phyloP scores from a whole-genome alignment of 2,329 filamentous ascomycete species.

The Thielaviopsis euricoi region DNA sequence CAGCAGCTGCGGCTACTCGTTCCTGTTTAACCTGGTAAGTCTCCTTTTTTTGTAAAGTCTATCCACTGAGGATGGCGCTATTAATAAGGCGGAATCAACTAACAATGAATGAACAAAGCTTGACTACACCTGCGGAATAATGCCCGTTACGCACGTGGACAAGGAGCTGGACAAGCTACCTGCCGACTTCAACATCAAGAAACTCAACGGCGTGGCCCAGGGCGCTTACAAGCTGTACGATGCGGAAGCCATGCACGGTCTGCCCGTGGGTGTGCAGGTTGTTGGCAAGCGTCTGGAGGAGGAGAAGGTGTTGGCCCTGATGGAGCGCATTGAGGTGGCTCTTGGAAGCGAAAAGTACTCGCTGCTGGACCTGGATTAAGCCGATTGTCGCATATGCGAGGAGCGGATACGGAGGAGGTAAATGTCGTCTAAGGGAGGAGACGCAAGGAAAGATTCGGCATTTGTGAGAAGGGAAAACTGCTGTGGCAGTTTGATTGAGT shows the following conservation, averaged over 20 bases:
- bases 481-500: too few relatives aligned
- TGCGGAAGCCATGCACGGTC: constrained; percentile 63
- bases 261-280: constrained; percentile 75
- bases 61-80: too few relatives aligned
- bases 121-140: constrained; percentile 68
- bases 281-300: constrained; percentile 68
- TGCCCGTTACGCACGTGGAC: constrained; percentile 79
- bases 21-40: constrained; percentile 72
- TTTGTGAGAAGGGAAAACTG: background rate
- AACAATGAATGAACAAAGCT: constrained; percentile 32
- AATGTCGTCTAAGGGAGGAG: too few relatives aligned
- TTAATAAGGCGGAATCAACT: background rate
- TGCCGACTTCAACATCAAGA: constrained; percentile 37
- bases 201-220: constrained; percentile 61
- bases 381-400: background rate
- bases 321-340: constrained; percentile 63
- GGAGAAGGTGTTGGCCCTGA: constrained; percentile 70
- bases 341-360: constrained; percentile 41
- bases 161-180: constrained; percentile 49
- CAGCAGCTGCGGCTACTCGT: constrained; percentile 81
- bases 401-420: background rate
- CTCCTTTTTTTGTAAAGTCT: background rate
- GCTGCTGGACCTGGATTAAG: constrained; percentile 31
- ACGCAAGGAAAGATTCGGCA: background rate
- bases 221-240: constrained; percentile 83